Percentiles rank a stretch among this genome's conserved stretches.
These are phyloP conservation scores for Verticillium nubilum DNA, from an alignment of 2,329 filamentous ascomycete species.

Conservation along the genomic window DNA sequence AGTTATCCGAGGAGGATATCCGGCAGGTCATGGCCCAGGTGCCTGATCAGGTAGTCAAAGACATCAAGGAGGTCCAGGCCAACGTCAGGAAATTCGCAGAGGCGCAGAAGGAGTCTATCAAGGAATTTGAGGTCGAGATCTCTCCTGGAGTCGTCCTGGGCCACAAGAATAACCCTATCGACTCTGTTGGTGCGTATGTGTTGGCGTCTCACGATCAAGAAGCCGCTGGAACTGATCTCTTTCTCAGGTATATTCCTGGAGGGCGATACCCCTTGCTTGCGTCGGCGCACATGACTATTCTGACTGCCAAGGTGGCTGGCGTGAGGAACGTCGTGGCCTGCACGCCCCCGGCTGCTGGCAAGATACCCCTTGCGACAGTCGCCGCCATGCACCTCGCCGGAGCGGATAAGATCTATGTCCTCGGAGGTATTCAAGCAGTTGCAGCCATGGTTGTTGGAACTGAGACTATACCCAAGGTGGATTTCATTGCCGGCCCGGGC, in stretches of 20 bases:
- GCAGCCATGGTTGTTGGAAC: conserved; percentile 47
- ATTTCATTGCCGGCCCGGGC: conserved; percentile 47
- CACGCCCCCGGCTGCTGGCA: conserved; percentile 43
- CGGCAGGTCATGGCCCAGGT: conserved; percentile 35
- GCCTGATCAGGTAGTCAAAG: conserved; percentile 32
- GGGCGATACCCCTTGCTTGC: conserved; percentile 48
- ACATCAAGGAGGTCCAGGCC: conserved; percentile 19
- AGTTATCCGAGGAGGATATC: too few species aligned
- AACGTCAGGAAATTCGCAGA: conserved; percentile 70
- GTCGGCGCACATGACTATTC: conserved; percentile 49
- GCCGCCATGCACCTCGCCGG: conserved; percentile 44
- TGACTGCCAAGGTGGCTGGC: conserved; percentile 49
- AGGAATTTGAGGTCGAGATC: conserved; percentile 47
- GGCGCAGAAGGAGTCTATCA: conserved; percentile 67
- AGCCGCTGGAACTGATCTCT: too few species aligned
- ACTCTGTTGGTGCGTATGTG: conserved; percentile 27
- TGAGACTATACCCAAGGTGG: conserved; percentile 39
- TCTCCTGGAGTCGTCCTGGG: conserved; percentile 43
- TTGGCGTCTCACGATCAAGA: too few species aligned
- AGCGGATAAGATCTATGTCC: conserved; percentile 43
- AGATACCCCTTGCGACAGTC: conserved; percentile 41
- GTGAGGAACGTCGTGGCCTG: conserved; percentile 43
- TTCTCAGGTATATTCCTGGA: conserved; percentile 39
- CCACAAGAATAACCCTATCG: conserved; percentile 44
- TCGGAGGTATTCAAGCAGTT: conserved; percentile 47